Percentiles rank a stretch among this genome's conserved stretches.
Conservation (phyloP, 441 rosid species). For the Populus hybrid region DNA sequence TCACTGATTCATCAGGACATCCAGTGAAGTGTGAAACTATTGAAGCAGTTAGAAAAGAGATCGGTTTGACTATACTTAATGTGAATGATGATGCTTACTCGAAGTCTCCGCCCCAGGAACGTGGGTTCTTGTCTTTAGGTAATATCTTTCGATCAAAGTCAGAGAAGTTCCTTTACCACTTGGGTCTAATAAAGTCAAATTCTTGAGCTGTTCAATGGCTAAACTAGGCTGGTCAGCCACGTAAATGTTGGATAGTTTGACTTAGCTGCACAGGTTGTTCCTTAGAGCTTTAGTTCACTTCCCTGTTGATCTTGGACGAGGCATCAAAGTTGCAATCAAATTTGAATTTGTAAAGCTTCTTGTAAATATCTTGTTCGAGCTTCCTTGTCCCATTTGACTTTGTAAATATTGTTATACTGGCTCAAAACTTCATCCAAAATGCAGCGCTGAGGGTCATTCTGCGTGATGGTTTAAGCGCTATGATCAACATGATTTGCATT, state of each 20-base stretch:
- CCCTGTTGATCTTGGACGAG: constrained; percentile 26
- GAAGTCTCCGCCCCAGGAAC: constrained; percentile 39
- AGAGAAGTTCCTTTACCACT: constrained; percentile 66
- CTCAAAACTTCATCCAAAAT: not conserved
- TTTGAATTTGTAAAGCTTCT: constrained; percentile 23
- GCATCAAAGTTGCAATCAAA: constrained; percentile 6
- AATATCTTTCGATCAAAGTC: constrained; percentile 63
- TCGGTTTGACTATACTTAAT: constrained; percentile 48
- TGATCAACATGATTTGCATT: not conserved
- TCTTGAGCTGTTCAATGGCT: constrained; percentile 31
- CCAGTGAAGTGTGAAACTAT: constrained; percentile 56
- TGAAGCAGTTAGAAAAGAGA: constrained; percentile 68
- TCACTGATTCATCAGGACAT: constrained; percentile 58
- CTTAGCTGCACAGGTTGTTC: constrained; percentile 1
- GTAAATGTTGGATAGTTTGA: constrained; percentile 25
- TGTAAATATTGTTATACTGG: not conserved
- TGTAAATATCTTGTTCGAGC: constrained; percentile 18
- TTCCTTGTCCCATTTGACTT: constrained; percentile 1
- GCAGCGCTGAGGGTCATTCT: not conserved
- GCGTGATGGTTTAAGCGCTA: not conserved
- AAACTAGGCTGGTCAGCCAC: constrained; percentile 10
- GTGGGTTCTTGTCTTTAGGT: constrained; percentile 59
- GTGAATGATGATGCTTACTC: constrained; percentile 50
- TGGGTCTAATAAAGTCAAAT: constrained; percentile 58
- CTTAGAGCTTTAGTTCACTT: constrained; percentile 22